Conservation (phyloP, 805 yeast genomes). For the Teunomyces stri region DNA sequence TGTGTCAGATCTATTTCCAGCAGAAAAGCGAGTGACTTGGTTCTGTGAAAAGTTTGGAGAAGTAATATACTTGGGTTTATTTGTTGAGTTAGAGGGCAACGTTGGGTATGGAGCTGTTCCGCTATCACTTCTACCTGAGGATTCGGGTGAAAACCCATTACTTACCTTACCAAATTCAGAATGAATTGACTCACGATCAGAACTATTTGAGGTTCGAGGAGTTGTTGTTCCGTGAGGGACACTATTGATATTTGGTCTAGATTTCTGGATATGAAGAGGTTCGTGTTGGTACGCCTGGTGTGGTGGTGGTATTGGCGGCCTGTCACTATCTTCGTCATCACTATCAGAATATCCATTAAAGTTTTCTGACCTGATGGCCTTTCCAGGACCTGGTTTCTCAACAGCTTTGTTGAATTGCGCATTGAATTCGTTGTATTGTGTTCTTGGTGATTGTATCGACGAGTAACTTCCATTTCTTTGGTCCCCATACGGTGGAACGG, state of each 20-base stretch:
- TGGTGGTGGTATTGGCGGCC: constrained; percentile 23
- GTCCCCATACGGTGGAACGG: constrained; percentile 22
- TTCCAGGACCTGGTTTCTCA: constrained; percentile 7
- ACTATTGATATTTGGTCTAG: constrained; percentile 9
- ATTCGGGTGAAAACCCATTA: constrained; percentile 15
- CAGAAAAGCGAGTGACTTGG: constrained; percentile 11
- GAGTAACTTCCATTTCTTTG: constrained; percentile 34
- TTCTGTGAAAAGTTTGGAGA: constrained; percentile 33
- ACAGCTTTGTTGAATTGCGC: constrained; percentile 33
- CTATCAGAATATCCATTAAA: constrained; percentile 14
- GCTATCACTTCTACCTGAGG: constrained; percentile 1
- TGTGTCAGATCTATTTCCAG: constrained; percentile 5
- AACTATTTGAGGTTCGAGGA: constrained; percentile 9
- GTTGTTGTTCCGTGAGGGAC: constrained; percentile 19
- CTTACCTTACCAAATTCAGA: constrained; percentile 25
- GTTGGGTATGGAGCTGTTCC: constrained; percentile 8
- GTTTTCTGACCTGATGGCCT: constrained; percentile 3
- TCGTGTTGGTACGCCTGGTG: constrained; percentile 5
- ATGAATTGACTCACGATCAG: constrained; percentile 21
- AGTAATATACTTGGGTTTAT: constrained; percentile 30
- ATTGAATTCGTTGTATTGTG: constrained; percentile 42
- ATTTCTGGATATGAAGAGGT: background rate
- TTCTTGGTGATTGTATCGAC: constrained; percentile 41
- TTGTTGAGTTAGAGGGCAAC: constrained; percentile 9
- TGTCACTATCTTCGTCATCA: constrained; percentile 15